phyloP scores from a whole-genome alignment of 768 basidiomycete species.

The Tephrocybe sp. region DNA sequence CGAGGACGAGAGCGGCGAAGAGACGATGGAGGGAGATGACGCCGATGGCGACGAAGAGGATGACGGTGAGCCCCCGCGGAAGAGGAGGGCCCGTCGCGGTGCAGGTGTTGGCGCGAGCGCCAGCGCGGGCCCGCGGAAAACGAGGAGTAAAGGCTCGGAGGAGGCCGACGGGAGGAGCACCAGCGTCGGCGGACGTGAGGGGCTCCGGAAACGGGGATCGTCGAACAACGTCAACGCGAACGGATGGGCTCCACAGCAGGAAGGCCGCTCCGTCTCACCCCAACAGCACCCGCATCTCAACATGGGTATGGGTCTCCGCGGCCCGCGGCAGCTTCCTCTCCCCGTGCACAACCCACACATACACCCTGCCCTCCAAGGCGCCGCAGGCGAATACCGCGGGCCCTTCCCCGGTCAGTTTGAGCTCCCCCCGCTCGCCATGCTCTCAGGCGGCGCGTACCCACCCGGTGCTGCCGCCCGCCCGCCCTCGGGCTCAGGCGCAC shows the following conservation, averaged over 20 bases:
- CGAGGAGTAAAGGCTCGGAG: slow-evolving; percentile 15
- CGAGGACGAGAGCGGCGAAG: slow-evolving; percentile 31
- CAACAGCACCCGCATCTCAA: slow-evolving; percentile 17
- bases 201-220: slow-evolving; percentile 14
- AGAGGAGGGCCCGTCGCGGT: slow-evolving; percentile 54
- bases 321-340: slow-evolving; percentile 9
- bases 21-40: slow-evolving; percentile 43
- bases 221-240: slow-evolving; percentile 3
- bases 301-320: slow-evolving; percentile 23
- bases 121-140: slow-evolving; percentile 39
- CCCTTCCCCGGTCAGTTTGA: slow-evolving; percentile 49
- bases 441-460: too few relatives aligned
- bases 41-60: slow-evolving; percentile 38
- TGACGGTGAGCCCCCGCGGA: slow-evolving; percentile 52
- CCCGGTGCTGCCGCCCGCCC: slow-evolving; percentile 33
- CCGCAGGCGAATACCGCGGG: slow-evolving; percentile 7
- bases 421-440: slow-evolving; percentile 49
- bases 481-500: slow-evolving; percentile 64
- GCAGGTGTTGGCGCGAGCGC: slow-evolving; percentile 13
- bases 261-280: slow-evolving; percentile 11
- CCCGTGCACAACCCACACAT: slow-evolving; percentile 15
- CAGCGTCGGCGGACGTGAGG: slow-evolving; percentile 18
- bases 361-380: slow-evolving; percentile 18
- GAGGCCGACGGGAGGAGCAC: slow-evolving; percentile 8
- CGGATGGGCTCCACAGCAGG: slow-evolving; percentile 5